Conservation (phyloP, 805 yeast genomes). For the Huiozyma naganishii region DNA sequence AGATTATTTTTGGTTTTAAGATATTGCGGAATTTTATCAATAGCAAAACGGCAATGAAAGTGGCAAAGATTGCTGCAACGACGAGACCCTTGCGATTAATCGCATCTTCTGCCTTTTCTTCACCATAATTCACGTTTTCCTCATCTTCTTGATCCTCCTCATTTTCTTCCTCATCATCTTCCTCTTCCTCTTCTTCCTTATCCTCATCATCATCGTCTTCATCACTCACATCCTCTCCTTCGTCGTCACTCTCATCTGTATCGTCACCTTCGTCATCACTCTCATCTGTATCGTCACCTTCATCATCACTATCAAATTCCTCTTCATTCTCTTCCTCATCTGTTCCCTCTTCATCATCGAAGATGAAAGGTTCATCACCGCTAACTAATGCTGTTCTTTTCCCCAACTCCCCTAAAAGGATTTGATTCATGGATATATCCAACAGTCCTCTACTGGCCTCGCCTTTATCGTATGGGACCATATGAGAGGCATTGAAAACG, state of each 20-base stretch:
- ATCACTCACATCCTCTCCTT: slow-evolving; percentile 8
- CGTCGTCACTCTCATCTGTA: slow-evolving; percentile 38
- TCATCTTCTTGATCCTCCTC: neutral
- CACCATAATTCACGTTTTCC: neutral
- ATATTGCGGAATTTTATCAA: no score
- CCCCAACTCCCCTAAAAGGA: slow-evolving; percentile 42
- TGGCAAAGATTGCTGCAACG: no score
- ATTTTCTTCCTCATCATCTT: slow-evolving; percentile 1
- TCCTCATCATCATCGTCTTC: slow-evolving; percentile 4
- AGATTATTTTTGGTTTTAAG: no score
- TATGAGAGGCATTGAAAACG: slow-evolving; percentile 73
- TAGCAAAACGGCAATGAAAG: no score
- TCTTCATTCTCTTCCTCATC: slow-evolving; percentile 27
- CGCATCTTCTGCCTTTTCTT: neutral
- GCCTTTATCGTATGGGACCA: slow-evolving; percentile 84
- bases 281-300: slow-evolving; percentile 37
- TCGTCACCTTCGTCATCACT: slow-evolving; percentile 39
- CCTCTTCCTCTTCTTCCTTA: slow-evolving; percentile 5
- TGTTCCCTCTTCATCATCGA: slow-evolving; percentile 39
- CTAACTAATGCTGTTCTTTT: slow-evolving; percentile 37
- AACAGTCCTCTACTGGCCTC: slow-evolving; percentile 59
- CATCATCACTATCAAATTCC: slow-evolving; percentile 14
- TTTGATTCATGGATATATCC: slow-evolving; percentile 40
- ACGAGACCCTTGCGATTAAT: neutral
- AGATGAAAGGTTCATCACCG: slow-evolving; percentile 30